Conservation (phyloP, 2,329 filamentous ascomycete genomes). For the Trichoderma pleuroti region DNA sequence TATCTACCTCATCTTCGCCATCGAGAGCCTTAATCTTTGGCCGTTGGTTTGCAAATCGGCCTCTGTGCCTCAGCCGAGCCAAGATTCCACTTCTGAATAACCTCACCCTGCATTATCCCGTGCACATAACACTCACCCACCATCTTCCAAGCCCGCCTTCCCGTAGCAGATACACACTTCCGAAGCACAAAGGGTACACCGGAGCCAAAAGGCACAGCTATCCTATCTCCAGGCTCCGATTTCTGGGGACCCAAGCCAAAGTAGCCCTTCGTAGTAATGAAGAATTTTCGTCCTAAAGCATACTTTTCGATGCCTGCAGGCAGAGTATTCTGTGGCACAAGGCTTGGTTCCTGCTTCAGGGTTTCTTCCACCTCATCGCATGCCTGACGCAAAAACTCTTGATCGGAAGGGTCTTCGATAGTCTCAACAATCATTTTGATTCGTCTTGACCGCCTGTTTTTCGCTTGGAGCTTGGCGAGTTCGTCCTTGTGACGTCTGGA, state of each 20-base stretch:
- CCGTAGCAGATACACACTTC: background rate
- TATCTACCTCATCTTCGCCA: too few species aligned
- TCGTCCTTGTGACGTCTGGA: background rate
- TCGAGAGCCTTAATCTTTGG: too few species aligned
- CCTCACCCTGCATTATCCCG: conserved; percentile 3
- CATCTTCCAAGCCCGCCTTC: background rate
- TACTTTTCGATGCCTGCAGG: background rate
- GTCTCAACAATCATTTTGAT: background rate
- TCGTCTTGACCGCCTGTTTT: background rate
- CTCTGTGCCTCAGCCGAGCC: background rate
- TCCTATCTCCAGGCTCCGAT: background rate
- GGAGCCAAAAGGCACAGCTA: background rate
- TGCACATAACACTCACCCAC: conserved; percentile 1
- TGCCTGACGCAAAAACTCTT: background rate
- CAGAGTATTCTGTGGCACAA: background rate
- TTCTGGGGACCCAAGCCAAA: background rate
- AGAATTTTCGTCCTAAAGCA: background rate
- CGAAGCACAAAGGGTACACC: conserved; percentile 1
- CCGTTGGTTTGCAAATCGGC: too few species aligned
- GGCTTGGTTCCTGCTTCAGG: background rate
- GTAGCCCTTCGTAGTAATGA: conserved; percentile 1
- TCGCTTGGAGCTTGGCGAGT: background rate
- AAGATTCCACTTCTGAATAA: background rate
- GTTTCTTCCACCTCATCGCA: background rate
- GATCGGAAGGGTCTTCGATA: background rate